Percentiles rank a stretch among this genome's conserved stretches.
Conservation (phyloP, 176 grass and related monocot species). For the Oryza officinalis region DNA sequence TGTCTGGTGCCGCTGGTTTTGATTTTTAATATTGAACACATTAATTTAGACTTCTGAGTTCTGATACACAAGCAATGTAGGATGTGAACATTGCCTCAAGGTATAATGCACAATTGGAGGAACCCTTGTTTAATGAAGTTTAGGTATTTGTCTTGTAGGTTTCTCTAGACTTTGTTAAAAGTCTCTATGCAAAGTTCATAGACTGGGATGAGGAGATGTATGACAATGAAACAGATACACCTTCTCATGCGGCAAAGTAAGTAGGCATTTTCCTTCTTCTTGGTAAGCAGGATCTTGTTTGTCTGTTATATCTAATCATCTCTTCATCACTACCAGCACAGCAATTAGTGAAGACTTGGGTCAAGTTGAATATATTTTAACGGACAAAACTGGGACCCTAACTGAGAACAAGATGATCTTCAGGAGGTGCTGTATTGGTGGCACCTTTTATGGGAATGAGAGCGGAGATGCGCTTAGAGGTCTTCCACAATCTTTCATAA, state of each 20-base stretch:
- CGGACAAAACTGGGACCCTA: slow-evolving; percentile 96
- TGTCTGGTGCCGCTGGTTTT: not conserved
- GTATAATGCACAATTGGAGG: slow-evolving; percentile 22
- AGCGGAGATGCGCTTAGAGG: slow-evolving; percentile 95
- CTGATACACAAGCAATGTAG: slow-evolving; percentile 9
- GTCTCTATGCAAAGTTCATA: slow-evolving; percentile 97
- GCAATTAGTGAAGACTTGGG: slow-evolving; percentile 99
- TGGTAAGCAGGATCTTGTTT: slow-evolving; percentile 2
- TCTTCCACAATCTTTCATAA: slow-evolving; percentile 26
- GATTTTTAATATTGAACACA: too few species aligned
- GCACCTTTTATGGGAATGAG: slow-evolving; percentile 80
- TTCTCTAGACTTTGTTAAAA: slow-evolving; percentile 95
- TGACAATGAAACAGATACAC: slow-evolving; percentile 79
- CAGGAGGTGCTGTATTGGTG: slow-evolving; percentile 84
- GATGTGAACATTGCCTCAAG: not conserved
- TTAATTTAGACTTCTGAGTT: not conserved
- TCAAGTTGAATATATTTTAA: slow-evolving; percentile 98
- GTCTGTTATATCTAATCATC: slow-evolving; percentile 30
- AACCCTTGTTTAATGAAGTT: not conserved
- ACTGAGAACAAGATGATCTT: slow-evolving; percentile 99
- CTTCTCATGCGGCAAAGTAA: slow-evolving; percentile 97
- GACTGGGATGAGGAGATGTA: slow-evolving; percentile 99
- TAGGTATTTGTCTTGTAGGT: slow-evolving; percentile 61
- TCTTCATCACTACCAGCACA: slow-evolving; percentile 74
- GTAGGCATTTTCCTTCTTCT: not conserved